Conservation (phyloP, 176 grass and related monocot genomes). For the Carex pumila region DNA sequence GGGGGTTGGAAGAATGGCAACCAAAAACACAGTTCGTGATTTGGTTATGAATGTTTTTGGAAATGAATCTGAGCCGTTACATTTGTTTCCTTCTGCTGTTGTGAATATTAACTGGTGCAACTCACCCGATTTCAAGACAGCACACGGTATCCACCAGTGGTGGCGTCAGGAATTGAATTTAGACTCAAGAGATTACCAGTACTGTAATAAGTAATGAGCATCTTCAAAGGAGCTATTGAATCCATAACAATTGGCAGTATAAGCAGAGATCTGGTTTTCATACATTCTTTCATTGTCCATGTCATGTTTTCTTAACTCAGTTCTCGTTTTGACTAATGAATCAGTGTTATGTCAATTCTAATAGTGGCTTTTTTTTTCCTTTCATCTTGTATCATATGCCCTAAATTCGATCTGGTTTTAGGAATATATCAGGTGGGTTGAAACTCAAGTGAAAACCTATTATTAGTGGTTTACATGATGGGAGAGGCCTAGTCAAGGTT, state of each 20-base stretch:
- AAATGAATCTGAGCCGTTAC: constrained; percentile 44
- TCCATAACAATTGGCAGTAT: background rate
- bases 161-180: constrained; percentile 39
- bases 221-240: background rate
- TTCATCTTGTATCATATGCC: too few species aligned
- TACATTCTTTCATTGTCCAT: background rate
- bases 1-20: constrained; percentile 49
- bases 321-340: background rate
- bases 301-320: background rate
- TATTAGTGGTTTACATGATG: background rate
- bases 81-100: constrained; percentile 55
- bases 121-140: constrained; percentile 47
- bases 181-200: constrained; percentile 31
- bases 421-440: background rate
- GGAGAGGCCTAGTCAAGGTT: background rate
- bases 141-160: constrained; percentile 87
- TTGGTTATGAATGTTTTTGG: constrained; percentile 44
- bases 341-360: background rate
- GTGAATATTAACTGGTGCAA: constrained; percentile 48
- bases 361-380: background rate
- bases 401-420: background rate
- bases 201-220: constrained; percentile 3
- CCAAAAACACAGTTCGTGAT: constrained; percentile 57
- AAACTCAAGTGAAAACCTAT: background rate
- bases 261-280: background rate